Percentiles rank a stretch among this genome's conserved stretches.
phyloP scores from a whole-genome alignment of 805 yeast species.

The Zygoascus tannicola region DNA sequence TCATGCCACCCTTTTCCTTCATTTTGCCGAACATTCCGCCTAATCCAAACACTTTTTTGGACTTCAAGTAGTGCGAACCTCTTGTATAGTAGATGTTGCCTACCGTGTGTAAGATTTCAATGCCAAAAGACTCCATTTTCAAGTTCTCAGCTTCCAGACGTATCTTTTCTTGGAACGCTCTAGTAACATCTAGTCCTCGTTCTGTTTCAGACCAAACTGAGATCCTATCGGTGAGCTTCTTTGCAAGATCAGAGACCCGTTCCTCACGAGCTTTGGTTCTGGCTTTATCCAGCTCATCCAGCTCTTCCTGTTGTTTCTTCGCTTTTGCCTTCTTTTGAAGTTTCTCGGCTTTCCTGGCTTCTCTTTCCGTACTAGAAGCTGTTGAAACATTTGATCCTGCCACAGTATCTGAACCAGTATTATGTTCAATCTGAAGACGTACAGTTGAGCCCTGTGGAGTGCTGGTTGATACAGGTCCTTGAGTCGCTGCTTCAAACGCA shows the following conservation, averaged over 20 bases:
- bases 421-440: not conserved
- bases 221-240: conserved; percentile 48
- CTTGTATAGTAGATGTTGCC: conserved; percentile 71
- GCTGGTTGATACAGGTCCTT: not conserved
- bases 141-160: conserved; percentile 79
- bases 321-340: conserved; percentile 25
- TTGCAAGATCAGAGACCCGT: conserved; percentile 51
- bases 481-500: not conserved
- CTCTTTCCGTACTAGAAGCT: conserved; percentile 17
- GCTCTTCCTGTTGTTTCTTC: conserved; percentile 40
- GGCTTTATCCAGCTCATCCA: conserved; percentile 68
- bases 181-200: conserved; percentile 50
- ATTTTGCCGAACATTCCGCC: conserved; percentile 74
- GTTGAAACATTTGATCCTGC: conserved; percentile 2
- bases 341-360: conserved; percentile 22
- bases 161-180: conserved; percentile 54
- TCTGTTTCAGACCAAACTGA: conserved; percentile 53
- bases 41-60: conserved; percentile 77
- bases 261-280: conserved; percentile 57
- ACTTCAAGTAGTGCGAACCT: conserved; percentile 61
- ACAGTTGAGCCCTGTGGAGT: not conserved
- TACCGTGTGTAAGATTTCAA: conserved; percentile 69
- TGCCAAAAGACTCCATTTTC: conserved; percentile 91
- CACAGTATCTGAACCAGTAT: conserved; percentile 1
- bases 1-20: conserved; percentile 74